Evolutionary conservation across 2,329 filamentous ascomycete genomes (phyloP).

Genomic region (Xenoacremonium recifei): DNA sequence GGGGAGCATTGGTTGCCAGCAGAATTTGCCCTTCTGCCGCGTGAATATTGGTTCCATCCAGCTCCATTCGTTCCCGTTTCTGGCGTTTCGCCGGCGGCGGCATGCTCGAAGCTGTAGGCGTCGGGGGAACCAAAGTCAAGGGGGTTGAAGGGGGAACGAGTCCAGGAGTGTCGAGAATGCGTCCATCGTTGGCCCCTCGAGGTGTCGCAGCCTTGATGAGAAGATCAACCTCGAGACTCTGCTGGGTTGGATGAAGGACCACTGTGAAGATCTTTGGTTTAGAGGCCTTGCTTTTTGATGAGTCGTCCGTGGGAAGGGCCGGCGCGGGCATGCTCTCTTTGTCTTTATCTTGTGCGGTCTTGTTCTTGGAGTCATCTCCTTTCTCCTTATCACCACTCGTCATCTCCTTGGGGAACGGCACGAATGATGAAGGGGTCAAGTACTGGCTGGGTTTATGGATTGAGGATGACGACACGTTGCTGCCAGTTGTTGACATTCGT

Average conservation of each 20-base stretch:
- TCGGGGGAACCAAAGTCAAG: conserved; percentile 56
- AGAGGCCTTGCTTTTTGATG: conserved; percentile 28
- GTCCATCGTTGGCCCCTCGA: conserved; percentile 39
- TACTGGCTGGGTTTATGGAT: conserved; percentile 92
- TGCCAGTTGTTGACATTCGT: conserved; percentile 48
- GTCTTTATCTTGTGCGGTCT: conserved; percentile 38
- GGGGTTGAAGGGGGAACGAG: conserved; percentile 68
- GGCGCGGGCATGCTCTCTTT: conserved; percentile 60
- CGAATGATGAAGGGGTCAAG: conserved; percentile 84
- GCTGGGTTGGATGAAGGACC: conserved; percentile 80
- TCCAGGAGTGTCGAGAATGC: conserved; percentile 32
- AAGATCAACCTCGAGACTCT: conserved; percentile 74
- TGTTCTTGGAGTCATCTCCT: conserved; percentile 32
- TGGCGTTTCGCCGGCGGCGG: conserved; percentile 62
- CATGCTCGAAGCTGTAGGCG: conserved; percentile 59
- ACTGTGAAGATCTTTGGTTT: conserved; percentile 72
- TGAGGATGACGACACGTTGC: conserved; percentile 69
- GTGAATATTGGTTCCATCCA: conserved; percentile 72
- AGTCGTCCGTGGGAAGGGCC: conserved; percentile 44
- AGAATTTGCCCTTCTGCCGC: conserved; percentile 76
- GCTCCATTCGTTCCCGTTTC: conserved; percentile 70
- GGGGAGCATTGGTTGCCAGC: conserved; percentile 68
- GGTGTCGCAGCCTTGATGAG: conserved; percentile 73
- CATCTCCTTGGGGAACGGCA: conserved; percentile 67
- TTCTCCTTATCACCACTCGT: conserved; percentile 29